Base-by-base conservation (phyloP, 1,284 basidiomycete species). In the Pterula multifida region DNA sequence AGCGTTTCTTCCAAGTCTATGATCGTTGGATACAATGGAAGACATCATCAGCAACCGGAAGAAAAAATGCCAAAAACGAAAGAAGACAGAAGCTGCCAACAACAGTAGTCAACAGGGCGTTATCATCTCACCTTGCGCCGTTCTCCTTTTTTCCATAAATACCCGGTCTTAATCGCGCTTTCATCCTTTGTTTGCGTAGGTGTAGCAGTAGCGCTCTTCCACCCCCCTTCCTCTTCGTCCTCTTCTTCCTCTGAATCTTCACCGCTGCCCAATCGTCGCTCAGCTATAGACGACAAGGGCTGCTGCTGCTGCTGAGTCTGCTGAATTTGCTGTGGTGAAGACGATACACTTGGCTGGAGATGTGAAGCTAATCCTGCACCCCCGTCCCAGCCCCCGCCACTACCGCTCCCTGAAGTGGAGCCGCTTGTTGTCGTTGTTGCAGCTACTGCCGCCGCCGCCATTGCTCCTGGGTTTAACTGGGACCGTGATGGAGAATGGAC, bases 1-100 rank as follows among this genome's bases (percentile, higher is more conserved):
- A 98, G 32, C 95, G 79, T 70, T 94, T 94, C 75, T 98, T 98
- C 95, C 95, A 98, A 1, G 85, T 91, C 90, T 96, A 61, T 47
- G 45, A 25, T n/a, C n/a, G n/a, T n/a, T n/a, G n/a, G n/a, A n/a
- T n/a, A n/a, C n/a, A n/a, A n/a, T n/a, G n/a, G n/a, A n/a, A n/a
- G 36, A 51, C 47, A 48, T 51, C 45, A 46, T 49, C 21, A 39
- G 45, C 26, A 49, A 49, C 35, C n/a, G 22, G 24, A 52, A 52
- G 19, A 22, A 45, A 53, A 51, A 51, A 53, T 45, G 54, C 36
- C 57, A 51, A 3, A 52, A 49, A 53, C 45, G 47, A 51, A 46
- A 47, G 49, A 55, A 9, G 21, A 54, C 26, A 49, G 35, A 23
- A 51, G 47, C 35, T 23, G n/a, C 35, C 53, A 49, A 32, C 28